phyloP scores from a whole-genome alignment of 2,329 filamentous ascomycete genomes.

The Colletotrichum chrysophilum region DNA sequence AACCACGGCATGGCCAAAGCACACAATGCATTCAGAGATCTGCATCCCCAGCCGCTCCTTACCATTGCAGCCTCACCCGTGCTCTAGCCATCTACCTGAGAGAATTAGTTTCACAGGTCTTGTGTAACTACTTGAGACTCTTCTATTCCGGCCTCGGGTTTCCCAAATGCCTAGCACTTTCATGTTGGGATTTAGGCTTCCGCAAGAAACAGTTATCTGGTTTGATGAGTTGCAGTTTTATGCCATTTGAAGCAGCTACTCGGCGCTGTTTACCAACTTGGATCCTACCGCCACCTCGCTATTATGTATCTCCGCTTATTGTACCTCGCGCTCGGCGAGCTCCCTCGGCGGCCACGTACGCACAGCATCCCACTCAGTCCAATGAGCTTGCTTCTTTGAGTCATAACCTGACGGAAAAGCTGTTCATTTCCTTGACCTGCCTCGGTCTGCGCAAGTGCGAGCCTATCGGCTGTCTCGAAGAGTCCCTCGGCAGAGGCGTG shows the following conservation, averaged over 20 bases:
- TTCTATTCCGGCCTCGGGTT: rapidly evolving
- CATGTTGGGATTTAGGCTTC: not conserved
- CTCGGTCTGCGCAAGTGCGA: not conserved
- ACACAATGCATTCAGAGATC: not conserved
- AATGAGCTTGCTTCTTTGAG: not conserved
- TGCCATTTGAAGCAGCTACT: not conserved
- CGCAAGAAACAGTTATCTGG: not conserved
- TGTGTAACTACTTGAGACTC: not conserved
- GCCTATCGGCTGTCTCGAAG: not conserved
- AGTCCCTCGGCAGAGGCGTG: not conserved
- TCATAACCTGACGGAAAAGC: not conserved
- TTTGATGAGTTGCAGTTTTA: not conserved
- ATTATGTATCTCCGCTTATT: not conserved
- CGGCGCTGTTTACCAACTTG: not conserved
- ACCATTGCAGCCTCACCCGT: not conserved
- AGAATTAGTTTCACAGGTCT: rapidly evolving
- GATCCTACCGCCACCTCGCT: not conserved
- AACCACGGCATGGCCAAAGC: not conserved
- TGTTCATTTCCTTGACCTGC: not conserved
- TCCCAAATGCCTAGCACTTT: not conserved
- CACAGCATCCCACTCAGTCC: not conserved
- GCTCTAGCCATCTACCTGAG: not conserved
- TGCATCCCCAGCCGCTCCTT: not conserved
- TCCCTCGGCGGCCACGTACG: not conserved
- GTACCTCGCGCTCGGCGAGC: not conserved